Base-by-base conservation (phyloP, 805 yeast genomes). In the Saccharomycopsis javanensis region DNA sequence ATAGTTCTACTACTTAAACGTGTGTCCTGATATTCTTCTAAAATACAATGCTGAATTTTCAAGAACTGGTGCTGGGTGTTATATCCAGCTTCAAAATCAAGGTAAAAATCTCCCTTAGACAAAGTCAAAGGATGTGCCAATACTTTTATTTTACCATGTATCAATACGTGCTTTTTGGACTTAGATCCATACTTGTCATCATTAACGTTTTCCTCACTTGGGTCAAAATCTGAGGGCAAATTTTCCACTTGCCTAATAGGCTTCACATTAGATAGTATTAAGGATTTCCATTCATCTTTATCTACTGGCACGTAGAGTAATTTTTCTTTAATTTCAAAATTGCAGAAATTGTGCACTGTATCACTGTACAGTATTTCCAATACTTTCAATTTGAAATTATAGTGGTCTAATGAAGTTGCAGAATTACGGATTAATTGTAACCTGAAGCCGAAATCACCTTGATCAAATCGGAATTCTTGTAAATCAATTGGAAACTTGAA, bases 361-460 rank as follows among this genome's bases (percentile, higher is more conserved):
- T 42, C 48, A 42, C 48, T 42, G 16, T 42, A 28, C 48, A 42
- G 48, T 20, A 42, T 42, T 28, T 42, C 48, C n/a, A 42, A 42
- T 27, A 42, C 48, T 18, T 42, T 42, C 28, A 42, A 42, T 2
- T 11, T 20, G 25, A 42, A 8, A 11, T 42, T 42, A 28, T 42
- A 42, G 15, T 20, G 23, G 10, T 42, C 48, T 42, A 42, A 28
- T 18, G 11, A 20, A 23, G 8, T 42, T 8, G 6, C 3, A 15
- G 48, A 42, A 20, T 42, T 20, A 15, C 28, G 23, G 28, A 42
- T 20, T n/a, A 42, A 6, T 42, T 42, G 23, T n/a, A 42, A 20
- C 48, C 23, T 42, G 28, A 42, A 42, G 11, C 23, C 13, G 25
- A 42, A 42, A 15, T 42, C 48, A 20, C 15, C 48, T 20, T 42